Base-by-base conservation (phyloP, 2,329 filamentous ascomycete species). In the Botrytis elliptica region DNA sequence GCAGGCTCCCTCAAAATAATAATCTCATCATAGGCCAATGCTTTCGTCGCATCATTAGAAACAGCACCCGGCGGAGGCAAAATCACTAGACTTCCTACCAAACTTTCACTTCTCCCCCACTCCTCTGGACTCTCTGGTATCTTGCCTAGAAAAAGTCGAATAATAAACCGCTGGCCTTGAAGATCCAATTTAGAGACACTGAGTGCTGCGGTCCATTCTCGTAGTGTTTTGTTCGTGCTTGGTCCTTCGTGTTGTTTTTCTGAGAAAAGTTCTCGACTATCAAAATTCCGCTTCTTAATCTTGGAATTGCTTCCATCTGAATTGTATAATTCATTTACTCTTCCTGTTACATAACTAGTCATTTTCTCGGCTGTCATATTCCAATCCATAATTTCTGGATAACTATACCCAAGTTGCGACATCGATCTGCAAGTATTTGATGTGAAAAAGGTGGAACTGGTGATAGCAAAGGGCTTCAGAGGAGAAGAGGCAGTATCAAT, bases 261-360 rank as follows among this genome's bases (percentile, higher is more conserved):
- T 0, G 29, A 36, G 52, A 40, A 63, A 60, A 33, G 36, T 40
- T 60, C 18, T 49, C 25, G 22, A 25, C 10, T 40, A 2, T n/a
- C 20, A 0, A 68, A 46, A 40, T 57, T 62, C 10, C 33, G 67
- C 33, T 44, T 72, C 52, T 62, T 72, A 18, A 49, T 72, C 42
- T 72, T 72, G 12, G 66, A 69, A 20, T 57, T 57, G 14, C 70
- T 60, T 3, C 70, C 68, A 44, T 68, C 75, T 1, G 76, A 72
- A 49, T 77, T 75, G 76, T 86, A 87, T 79, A 94, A 81, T 0
- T 82, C 84, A 73, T 88, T 85, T 20, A 92, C 87, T 10, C 89
- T 87, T 0, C 88, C 86, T 57, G 89, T 86, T 40, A 93, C 84
- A 77, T 91, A 90, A 74, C 86, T 86, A 55, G 86, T 85, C 65